These are phyloP conservation scores for Penicillium goetzii DNA, from an alignment of 495 filamentous ascomycete species.

Conservation along the genomic window DNA sequence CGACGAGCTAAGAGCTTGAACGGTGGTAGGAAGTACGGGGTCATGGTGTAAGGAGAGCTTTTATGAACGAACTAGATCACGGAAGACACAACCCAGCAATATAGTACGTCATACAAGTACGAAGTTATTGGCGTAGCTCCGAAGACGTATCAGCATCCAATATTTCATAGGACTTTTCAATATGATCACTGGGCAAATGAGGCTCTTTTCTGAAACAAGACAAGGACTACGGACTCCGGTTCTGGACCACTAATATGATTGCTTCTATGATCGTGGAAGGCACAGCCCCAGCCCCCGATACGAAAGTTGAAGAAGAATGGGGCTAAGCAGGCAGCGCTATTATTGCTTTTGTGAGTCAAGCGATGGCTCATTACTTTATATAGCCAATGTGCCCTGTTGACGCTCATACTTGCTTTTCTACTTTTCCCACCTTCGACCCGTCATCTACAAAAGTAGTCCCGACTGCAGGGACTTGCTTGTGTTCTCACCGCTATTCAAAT, in stretches of 20 bases:
- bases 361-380: not conserved
- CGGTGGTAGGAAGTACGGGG: no score
- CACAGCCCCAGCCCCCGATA: conserved; percentile 1
- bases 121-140: no score
- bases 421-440: not conserved
- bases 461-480: not conserved
- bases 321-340: conserved; percentile 1
- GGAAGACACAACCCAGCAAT: no score
- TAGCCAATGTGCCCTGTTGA: not conserved
- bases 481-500: not conserved
- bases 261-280: not conserved
- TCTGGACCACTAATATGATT: not conserved
- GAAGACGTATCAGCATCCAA: no score
- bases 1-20: not conserved
- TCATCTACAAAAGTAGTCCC: not conserved
- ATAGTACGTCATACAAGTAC: no score
- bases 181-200: not conserved
- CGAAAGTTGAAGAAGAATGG: not conserved
- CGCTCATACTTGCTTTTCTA: not conserved
- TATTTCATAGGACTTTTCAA: no score
- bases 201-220: not conserved
- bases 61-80: no score
- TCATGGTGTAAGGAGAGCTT: no score
- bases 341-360: conserved; percentile 8
- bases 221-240: not conserved